A percentile compares a stretch with the other conserved stretches of the same genome.
These are phyloP conservation scores for Penicillium parvum DNA, from an alignment of 495 filamentous ascomycete genomes.

Conservation along the genomic window DNA sequence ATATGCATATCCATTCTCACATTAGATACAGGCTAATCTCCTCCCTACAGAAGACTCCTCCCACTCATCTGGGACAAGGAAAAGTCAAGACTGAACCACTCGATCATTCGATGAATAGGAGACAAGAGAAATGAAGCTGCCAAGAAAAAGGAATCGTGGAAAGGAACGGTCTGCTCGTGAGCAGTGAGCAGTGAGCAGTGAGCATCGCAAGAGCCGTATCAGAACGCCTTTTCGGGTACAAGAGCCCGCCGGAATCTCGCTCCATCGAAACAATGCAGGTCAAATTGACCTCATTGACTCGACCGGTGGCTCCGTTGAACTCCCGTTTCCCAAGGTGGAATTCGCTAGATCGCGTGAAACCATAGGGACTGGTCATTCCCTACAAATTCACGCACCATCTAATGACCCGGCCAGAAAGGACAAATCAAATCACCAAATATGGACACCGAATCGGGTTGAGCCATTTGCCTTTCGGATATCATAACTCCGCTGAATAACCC, in stretches of 20 bases:
- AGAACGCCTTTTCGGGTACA: constrained; percentile 23
- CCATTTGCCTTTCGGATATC: constrained; percentile 23
- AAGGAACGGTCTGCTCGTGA: constrained; percentile 13
- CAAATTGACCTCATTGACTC: neutral
- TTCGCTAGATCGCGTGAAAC: neutral
- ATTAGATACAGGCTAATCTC: constrained; percentile 30
- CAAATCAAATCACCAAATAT: constrained; percentile 14
- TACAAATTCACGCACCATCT: neutral
- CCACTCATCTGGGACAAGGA: neutral
- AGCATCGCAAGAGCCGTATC: constrained; percentile 15
- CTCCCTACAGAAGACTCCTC: constrained; percentile 19
- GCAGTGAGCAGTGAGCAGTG: neutral
- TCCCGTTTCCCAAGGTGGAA: neutral
- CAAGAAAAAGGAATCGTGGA: constrained; percentile 10
- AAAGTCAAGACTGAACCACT: neutral
- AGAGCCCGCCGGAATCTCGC: neutral
- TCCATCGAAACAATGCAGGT: neutral
- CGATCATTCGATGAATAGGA: neutral
- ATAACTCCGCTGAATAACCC: constrained; percentile 28
- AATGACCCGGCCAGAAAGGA: neutral
- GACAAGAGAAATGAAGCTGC: neutral
- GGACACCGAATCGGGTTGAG: constrained; percentile 18
- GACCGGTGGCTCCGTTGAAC: neutral
- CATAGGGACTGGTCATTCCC: neutral
- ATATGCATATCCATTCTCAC: constrained; percentile 37